A percentile compares a stretch with the other conserved stretches of the same genome.
These are phyloP conservation scores for Coemansia sp. DNA, from an alignment of 192 early-diverging fungal genomes.

Conservation along the genomic window DNA sequence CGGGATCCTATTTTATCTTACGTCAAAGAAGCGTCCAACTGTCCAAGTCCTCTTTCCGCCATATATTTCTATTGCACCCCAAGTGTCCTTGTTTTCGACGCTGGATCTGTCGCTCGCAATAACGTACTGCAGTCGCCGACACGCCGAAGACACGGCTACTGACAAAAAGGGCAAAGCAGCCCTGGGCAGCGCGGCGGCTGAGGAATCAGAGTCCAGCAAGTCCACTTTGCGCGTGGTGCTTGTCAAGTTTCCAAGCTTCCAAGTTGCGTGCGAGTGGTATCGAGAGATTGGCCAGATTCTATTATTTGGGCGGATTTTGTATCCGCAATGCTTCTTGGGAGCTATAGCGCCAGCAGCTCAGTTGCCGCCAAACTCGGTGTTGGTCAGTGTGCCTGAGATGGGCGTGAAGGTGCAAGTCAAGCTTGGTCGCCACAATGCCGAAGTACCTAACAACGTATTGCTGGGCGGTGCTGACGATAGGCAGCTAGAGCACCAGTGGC, in stretches of 20 bases:
- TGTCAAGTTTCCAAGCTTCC: conserved; percentile 44
- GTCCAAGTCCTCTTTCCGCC: conserved; percentile 31
- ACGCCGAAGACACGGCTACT: background rate
- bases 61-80: conserved; percentile 29
- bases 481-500: conserved; percentile 32
- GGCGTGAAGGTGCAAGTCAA: conserved; percentile 51
- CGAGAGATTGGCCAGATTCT: conserved; percentile 43
- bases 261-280: conserved; percentile 43
- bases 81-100: conserved; percentile 51
- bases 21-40: conserved; percentile 29
- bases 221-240: conserved; percentile 26
- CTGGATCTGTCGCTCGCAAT: conserved; percentile 52
- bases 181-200: conserved; percentile 5
- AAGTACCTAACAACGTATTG: conserved; percentile 20
- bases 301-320: conserved; percentile 25
- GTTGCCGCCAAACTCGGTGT: conserved; percentile 21
- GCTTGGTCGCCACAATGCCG: conserved; percentile 19
- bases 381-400: conserved; percentile 47
- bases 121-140: conserved; percentile 26
- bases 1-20: conserved; percentile 35
- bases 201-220: conserved; percentile 20
- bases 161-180: conserved; percentile 15
- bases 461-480: conserved; percentile 22
- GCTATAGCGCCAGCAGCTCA: conserved; percentile 24
- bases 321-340: conserved; percentile 22